Conservation (phyloP, 2,329 filamentous ascomycete genomes). For the Ophiostoma montium region DNA sequence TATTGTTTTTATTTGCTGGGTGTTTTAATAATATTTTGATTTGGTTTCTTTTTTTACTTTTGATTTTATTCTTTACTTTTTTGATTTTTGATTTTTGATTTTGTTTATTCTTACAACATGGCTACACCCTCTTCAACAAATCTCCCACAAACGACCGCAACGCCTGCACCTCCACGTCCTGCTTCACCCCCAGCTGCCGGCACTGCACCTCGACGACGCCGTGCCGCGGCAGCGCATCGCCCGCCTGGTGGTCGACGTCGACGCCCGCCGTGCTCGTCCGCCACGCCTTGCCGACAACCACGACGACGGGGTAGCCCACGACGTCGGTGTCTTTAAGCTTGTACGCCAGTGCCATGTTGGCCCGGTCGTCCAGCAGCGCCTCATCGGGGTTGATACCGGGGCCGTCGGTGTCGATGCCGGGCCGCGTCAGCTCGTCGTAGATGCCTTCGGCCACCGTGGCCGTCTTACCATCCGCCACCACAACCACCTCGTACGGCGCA, state of each 20-base stretch:
- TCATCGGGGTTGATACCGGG: background rate
- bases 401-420: background rate
- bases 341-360: conserved; percentile 52
- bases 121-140: conserved; percentile 37
- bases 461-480: conserved; percentile 31
- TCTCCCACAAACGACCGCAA: conserved; percentile 32
- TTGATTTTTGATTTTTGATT: background rate
- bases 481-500: conserved; percentile 65
- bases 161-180: conserved; percentile 38
- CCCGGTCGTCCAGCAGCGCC: conserved; percentile 64
- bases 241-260: conserved; percentile 17
- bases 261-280: conserved; percentile 33
- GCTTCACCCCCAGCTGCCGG: conserved; percentile 47
- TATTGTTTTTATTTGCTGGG: background rate
- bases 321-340: conserved; percentile 84
- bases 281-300: conserved; percentile 67
- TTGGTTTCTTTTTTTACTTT: background rate
- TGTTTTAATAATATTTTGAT: background rate
- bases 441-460: conserved; percentile 36
- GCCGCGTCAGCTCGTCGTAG: conserved; percentile 43
- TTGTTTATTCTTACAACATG: background rate
- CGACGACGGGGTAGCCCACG: conserved; percentile 71
- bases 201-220: conserved; percentile 62
- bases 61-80: background rate
- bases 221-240: conserved; percentile 21